Conservation (phyloP, 2,329 filamentous ascomycete species). For the Colletotrichum tamarilloi region DNA sequence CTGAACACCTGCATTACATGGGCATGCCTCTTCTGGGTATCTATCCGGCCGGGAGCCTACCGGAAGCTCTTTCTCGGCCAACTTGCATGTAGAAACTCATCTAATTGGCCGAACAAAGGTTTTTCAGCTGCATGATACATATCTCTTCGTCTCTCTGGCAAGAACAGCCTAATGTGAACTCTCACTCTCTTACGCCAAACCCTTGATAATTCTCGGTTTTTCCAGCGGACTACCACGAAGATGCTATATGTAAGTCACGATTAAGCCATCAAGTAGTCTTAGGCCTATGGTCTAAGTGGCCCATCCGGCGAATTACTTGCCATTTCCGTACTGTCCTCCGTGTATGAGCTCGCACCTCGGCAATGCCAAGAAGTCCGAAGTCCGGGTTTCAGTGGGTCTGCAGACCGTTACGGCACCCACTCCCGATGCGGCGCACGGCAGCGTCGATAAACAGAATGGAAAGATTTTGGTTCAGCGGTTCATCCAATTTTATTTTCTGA, state of each 20-base stretch:
- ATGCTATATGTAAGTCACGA: neutral
- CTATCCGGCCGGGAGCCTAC: too few species aligned
- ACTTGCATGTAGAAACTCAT: neutral
- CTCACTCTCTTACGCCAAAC: neutral
- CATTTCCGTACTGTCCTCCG: neutral
- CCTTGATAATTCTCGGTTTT: neutral
- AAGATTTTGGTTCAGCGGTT: too few species aligned
- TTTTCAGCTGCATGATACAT: too few species aligned
- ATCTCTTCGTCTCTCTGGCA: too few species aligned
- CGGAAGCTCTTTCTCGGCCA: neutral
- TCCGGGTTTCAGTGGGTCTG: conserved; percentile 13
- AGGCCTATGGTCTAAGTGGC: neutral
- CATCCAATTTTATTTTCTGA: too few species aligned
- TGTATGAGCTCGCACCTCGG: conserved; percentile 15
- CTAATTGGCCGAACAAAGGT: neutral
- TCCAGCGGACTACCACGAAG: too few species aligned
- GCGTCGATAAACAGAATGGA: too few species aligned
- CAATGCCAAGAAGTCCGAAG: conserved; percentile 36
- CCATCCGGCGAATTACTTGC: neutral
- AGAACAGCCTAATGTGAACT: too few species aligned
- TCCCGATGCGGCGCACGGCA: neutral
- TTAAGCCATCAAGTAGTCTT: neutral
- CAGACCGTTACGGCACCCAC: conserved; percentile 3
- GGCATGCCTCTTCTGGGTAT: conserved; percentile 5
- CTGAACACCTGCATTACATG: neutral